These are phyloP conservation scores for Flaveria brownii DNA, from an alignment of 129 eudicot species.

Conservation along the genomic window DNA sequence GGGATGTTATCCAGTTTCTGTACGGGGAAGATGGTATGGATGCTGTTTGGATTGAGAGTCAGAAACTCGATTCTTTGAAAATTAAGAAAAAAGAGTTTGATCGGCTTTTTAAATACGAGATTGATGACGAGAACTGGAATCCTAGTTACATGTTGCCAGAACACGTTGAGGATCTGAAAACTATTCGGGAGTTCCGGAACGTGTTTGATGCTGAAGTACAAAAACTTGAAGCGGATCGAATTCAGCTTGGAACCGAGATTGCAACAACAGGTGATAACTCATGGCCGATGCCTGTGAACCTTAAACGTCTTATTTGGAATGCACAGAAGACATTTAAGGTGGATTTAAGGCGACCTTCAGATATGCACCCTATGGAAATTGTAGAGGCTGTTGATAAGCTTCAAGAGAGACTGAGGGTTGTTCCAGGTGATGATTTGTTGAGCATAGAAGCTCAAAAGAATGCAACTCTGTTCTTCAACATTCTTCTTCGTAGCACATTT, in stretches of 20 bases:
- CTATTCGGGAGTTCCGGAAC: conserved; percentile 81
- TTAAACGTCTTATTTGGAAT: conserved; percentile 75
- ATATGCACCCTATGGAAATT: conserved; percentile 97
- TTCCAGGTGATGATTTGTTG: conserved; percentile 86
- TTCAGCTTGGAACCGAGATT: conserved; percentile 87
- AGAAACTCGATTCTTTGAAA: conserved; percentile 80
- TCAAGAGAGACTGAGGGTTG: conserved; percentile 88
- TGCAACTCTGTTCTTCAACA: conserved; percentile 91
- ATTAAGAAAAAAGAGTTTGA: conserved; percentile 67
- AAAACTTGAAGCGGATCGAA: conserved; percentile 87
- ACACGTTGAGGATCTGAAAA: conserved; percentile 82
- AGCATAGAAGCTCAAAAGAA: conserved; percentile 96
- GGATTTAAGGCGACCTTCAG: conserved; percentile 82
- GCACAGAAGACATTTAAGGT: conserved; percentile 89
- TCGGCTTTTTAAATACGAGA: conserved; percentile 62
- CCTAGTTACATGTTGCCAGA: conserved; percentile 86
- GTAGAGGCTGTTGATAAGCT: conserved; percentile 95
- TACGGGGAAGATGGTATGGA: conserved; percentile 99
- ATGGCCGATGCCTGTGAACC: conserved; percentile 98
- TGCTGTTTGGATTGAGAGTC: conserved; percentile 96
- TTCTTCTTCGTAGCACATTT: conserved; percentile 88
- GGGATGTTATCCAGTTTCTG: conserved; percentile 94
- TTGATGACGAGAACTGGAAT: conserved; percentile 77
- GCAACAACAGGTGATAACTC: conserved; percentile 90
- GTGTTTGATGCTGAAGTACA: conserved; percentile 95